Percentiles rank a stretch among this genome's conserved stretches.
Conservation (phyloP, 139 green algal genomes). For the Picochlorum sp. region DNA sequence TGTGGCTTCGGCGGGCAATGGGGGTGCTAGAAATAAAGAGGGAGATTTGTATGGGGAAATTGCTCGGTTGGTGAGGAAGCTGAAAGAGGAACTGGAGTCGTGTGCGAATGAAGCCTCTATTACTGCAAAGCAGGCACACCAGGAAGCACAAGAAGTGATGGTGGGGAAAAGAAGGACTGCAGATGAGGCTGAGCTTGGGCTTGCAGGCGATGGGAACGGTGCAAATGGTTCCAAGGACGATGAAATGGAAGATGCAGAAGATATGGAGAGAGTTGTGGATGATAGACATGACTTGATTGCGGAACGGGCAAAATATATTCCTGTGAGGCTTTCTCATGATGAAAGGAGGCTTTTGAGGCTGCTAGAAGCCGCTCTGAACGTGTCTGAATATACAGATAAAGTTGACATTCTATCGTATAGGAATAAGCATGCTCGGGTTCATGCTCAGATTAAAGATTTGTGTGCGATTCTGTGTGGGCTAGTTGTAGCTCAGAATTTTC, state of each 20-base stretch:
- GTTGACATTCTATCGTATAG: slow-evolving; percentile 77
- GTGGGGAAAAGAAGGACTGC: background rate
- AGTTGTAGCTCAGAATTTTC: slow-evolving; percentile 78
- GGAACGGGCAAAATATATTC: slow-evolving; percentile 47
- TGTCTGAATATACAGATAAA: slow-evolving; percentile 89
- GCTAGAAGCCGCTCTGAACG: slow-evolving; percentile 77
- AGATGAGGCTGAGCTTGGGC: slow-evolving; percentile 37
- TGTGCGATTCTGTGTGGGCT: slow-evolving; percentile 79
- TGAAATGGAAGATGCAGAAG: background rate
- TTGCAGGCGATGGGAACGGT: slow-evolving; percentile 16
- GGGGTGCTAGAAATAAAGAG: too few species aligned
- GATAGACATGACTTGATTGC: slow-evolving; percentile 28
- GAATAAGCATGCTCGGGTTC: slow-evolving; percentile 59
- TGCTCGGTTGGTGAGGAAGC: too few species aligned
- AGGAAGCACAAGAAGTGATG: background rate
- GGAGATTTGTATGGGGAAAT: too few species aligned
- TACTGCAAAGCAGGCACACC: background rate
- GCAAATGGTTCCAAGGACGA: background rate
- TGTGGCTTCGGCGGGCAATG: too few species aligned
- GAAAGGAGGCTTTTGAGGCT: slow-evolving; percentile 72
- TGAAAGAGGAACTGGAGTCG: background rate
- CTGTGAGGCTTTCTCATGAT: slow-evolving; percentile 49
- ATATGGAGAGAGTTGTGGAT: background rate
- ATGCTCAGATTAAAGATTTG: slow-evolving; percentile 74
- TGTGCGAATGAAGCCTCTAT: background rate